phyloP scores from a whole-genome alignment of 345 rosid species.

The Orychophragmus violaceus region DNA sequence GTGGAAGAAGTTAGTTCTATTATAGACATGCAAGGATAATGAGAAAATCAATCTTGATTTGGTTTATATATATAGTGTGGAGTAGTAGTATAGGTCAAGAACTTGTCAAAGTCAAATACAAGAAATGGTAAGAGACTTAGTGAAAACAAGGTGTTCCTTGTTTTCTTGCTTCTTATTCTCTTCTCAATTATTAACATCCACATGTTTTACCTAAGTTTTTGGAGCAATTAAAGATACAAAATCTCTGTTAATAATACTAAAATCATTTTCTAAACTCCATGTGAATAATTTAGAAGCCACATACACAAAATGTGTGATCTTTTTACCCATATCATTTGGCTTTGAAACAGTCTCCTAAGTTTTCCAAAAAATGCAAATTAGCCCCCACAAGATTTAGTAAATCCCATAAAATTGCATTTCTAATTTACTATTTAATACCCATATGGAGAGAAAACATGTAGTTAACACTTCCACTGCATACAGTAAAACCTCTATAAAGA shows the following conservation, averaged over 20 bases:
- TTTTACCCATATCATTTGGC: not conserved
- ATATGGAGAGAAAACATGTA: not conserved
- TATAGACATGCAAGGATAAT: not conserved
- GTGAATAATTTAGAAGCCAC: constrained; percentile 1
- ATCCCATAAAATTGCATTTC: not conserved
- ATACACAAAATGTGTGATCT: not conserved
- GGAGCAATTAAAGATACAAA: constrained; percentile 3
- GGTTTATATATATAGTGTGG: constrained; percentile 1
- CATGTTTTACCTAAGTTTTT: constrained; percentile 24
- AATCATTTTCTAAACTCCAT: not conserved
- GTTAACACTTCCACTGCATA: not conserved
- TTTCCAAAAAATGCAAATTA: not conserved
- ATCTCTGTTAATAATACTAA: not conserved
- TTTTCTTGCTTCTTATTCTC: constrained; percentile 37
- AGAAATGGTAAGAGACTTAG: constrained; percentile 25
- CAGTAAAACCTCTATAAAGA: too few species aligned
- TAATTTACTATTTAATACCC: not conserved
- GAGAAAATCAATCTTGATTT: not conserved
- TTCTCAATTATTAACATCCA: constrained; percentile 10
- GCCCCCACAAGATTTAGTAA: not conserved
- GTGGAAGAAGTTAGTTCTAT: constrained; percentile 26
- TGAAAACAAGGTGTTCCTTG: constrained; percentile 27
- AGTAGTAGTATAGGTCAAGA: constrained; percentile 21
- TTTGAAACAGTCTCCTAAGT: constrained; percentile 1
- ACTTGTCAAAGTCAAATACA: constrained; percentile 23